Evolutionary conservation across 306 rosid genomes (phyloP).

Genomic region (Heteromeles arbutifolia): DNA sequence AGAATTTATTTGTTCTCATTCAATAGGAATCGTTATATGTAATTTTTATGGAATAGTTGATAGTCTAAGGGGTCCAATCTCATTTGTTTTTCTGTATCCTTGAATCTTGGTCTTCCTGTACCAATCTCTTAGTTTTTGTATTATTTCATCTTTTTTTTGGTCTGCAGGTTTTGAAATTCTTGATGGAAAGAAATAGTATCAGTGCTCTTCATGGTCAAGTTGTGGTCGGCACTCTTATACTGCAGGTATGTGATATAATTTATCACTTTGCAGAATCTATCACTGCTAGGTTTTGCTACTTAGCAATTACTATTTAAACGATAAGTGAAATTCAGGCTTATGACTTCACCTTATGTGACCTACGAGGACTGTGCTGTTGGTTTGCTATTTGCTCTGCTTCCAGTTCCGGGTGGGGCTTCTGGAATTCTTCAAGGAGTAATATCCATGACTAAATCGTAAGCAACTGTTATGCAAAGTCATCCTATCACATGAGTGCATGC

Average conservation of each 20-base stretch:
- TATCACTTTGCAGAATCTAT: not conserved
- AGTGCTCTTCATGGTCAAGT: constrained; percentile 94
- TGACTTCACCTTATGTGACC: constrained; percentile 2
- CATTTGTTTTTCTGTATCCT: not conserved
- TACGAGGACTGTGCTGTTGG: constrained; percentile 96
- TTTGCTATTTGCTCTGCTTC: constrained; percentile 93
- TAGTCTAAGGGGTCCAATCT: not conserved
- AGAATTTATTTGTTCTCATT: not conserved
- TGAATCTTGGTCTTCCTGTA: not conserved
- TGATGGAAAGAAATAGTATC: constrained; percentile 80
- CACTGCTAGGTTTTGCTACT: not conserved
- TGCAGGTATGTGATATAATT: constrained; percentile 52
- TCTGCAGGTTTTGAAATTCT: constrained; percentile 75
- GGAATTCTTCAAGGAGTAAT: constrained; percentile 91
- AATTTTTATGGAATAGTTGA: not conserved
- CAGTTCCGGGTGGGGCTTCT: constrained; percentile 87
- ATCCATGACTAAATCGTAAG: constrained; percentile 92
- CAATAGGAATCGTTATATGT: not conserved
- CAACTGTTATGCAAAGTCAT: constrained; percentile 2
- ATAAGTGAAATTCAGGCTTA: not conserved
- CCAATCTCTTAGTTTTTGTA: not conserved
- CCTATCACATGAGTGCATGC: constrained; percentile 9
- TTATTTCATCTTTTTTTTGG: constrained; percentile 21
- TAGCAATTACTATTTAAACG: not conserved
- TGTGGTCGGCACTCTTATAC: constrained; percentile 79